Percentiles rank a stretch among this genome's conserved stretches.
These are phyloP conservation scores for Linnemannia elongata DNA, from an alignment of 192 early-diverging fungal species.

Conservation along the genomic window DNA sequence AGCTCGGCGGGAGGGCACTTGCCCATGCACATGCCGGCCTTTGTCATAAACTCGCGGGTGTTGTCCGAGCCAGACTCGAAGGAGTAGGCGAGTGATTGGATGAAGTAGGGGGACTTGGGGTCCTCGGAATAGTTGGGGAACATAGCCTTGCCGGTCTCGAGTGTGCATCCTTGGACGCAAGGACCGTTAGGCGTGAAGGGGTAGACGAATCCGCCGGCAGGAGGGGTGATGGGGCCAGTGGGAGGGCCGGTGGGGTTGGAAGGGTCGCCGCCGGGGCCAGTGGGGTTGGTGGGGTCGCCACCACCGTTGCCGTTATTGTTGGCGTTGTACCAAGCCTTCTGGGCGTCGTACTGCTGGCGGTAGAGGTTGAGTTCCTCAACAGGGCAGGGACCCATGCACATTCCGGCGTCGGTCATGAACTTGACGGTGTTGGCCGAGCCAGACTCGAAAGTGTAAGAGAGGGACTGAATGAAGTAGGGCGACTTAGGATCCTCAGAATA, in stretches of 20 bases:
- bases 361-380: slow-evolving; percentile 12
- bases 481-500: slow-evolving; percentile 49
- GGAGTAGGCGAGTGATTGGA: slow-evolving; percentile 11
- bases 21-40: slow-evolving; percentile 19
- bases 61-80: slow-evolving; percentile 19
- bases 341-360: neutral
- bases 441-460: slow-evolving; percentile 25
- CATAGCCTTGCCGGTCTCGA: slow-evolving; percentile 22
- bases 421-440: slow-evolving; percentile 21
- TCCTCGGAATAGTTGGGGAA: slow-evolving; percentile 32
- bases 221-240: slow-evolving; percentile 1
- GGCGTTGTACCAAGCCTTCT: slow-evolving; percentile 22
- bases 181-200: slow-evolving; percentile 28
- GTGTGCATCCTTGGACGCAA: slow-evolving; percentile 18
- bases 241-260: slow-evolving; percentile 9
- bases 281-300: neutral
- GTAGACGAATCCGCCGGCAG: slow-evolving; percentile 21
- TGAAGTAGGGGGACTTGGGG: slow-evolving; percentile 27
- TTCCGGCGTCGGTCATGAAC: slow-evolving; percentile 32
- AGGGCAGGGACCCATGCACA: slow-evolving; percentile 28
- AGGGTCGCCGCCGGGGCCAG: neutral
- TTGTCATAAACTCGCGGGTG: slow-evolving; percentile 23
- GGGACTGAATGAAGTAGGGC: slow-evolving; percentile 35
- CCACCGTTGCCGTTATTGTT: slow-evolving; percentile 25
- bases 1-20: slow-evolving; percentile 15